Percentiles rank a stretch among this genome's conserved stretches.
These are phyloP conservation scores for Solanum okadae DNA, from an alignment of 257 asterid genomes.

Conservation along the genomic window DNA sequence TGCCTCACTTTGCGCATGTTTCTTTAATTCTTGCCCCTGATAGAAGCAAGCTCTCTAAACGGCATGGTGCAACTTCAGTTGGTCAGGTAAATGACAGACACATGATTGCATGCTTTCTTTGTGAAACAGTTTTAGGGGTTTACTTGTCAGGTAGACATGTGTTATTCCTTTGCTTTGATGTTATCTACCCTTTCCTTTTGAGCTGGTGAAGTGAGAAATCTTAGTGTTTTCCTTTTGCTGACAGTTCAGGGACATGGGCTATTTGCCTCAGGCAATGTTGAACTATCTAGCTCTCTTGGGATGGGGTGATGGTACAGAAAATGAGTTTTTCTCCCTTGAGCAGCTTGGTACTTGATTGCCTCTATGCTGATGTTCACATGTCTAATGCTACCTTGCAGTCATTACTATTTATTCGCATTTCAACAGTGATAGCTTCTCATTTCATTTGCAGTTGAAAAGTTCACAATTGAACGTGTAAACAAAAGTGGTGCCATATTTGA, in stretches of 20 bases:
- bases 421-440: slow-evolving; percentile 9
- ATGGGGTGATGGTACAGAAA: slow-evolving; percentile 97
- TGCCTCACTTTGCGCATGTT: slow-evolving; percentile 95
- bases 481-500: slow-evolving; percentile 92
- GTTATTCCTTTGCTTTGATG: not conserved
- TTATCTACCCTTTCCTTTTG: not conserved
- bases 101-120: slow-evolving; percentile 2
- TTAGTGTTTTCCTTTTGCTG: slow-evolving; percentile 11
- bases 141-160: not conserved
- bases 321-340: slow-evolving; percentile 82
- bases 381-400: not conserved
- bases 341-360: slow-evolving; percentile 59
- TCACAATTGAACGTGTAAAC: slow-evolving; percentile 89
- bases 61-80: slow-evolving; percentile 98
- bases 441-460: slow-evolving; percentile 57
- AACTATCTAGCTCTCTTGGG: slow-evolving; percentile 93
- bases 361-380: not conserved
- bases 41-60: slow-evolving; percentile 89
- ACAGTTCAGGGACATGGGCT: slow-evolving; percentile 94
- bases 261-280: slow-evolving; percentile 77
- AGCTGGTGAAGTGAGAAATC: not conserved
- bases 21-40: slow-evolving; percentile 94
- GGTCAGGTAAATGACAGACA: slow-evolving; percentile 62
- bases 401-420: not conserved
- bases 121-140: slow-evolving; percentile 2